These are phyloP conservation scores for Schizothecium vesticola DNA, from an alignment of 495 filamentous ascomycete genomes.

Conservation along the genomic window DNA sequence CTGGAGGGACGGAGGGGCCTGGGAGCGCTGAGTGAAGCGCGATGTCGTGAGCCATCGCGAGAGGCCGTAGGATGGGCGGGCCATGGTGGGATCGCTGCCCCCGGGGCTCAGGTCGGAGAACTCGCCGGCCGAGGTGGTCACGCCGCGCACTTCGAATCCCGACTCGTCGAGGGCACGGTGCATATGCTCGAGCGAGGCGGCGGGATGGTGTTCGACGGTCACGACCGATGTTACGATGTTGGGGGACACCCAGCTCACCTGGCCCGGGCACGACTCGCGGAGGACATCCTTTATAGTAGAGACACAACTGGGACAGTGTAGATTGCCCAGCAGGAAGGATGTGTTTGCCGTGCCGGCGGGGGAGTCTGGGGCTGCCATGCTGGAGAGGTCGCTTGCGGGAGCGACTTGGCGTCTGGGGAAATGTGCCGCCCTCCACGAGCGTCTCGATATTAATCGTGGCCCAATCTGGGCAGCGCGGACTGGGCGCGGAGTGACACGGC, in stretches of 20 bases:
- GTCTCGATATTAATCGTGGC: slow-evolving; percentile 18
- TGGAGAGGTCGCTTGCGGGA: slow-evolving; percentile 5
- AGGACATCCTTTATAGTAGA: slow-evolving; percentile 49
- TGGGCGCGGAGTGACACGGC: slow-evolving; percentile 1
- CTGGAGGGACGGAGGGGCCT: slow-evolving; percentile 9
- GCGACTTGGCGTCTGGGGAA: slow-evolving; percentile 5
- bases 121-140: slow-evolving; percentile 34
- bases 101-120: slow-evolving; percentile 12
- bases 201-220: slow-evolving; percentile 34
- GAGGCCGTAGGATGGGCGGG: slow-evolving; percentile 11
- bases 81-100: slow-evolving; percentile 11
- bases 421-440: slow-evolving; percentile 3
- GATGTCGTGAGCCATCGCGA: slow-evolving; percentile 25
- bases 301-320: slow-evolving; percentile 60
- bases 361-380: slow-evolving; percentile 21
- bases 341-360: slow-evolving; percentile 32
- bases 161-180: slow-evolving; percentile 37
- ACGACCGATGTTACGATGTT: slow-evolving; percentile 53
- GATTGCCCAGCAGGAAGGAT: slow-evolving; percentile 50
- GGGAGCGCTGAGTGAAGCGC: slow-evolving; percentile 6
- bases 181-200: slow-evolving; percentile 31
- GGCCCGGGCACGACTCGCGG: slow-evolving; percentile 30
- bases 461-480: slow-evolving; percentile 27
- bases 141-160: slow-evolving; percentile 43
- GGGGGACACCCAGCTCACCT: slow-evolving; percentile 48